A percentile compares a stretch with the other conserved stretches of the same genome.
These are phyloP conservation scores for Stephanodiscus minutulus DNA, from an alignment of 108 stramenopile species.

Conservation along the genomic window DNA sequence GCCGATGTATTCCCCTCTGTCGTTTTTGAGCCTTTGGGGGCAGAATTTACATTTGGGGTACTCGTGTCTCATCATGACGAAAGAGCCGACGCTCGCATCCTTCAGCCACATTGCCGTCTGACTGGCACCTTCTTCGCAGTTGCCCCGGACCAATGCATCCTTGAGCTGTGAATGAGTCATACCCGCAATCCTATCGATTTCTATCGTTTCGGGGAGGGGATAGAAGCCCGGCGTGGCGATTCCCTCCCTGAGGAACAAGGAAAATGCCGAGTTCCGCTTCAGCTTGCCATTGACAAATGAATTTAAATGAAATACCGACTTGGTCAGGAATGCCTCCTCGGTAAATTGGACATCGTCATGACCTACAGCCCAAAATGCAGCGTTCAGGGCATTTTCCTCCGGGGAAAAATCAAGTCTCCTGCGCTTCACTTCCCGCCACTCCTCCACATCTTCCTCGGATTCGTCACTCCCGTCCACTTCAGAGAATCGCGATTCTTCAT, in stretches of 20 bases:
- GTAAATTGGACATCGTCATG: neutral
- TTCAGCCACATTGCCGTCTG: conserved; percentile 24
- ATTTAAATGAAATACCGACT: conserved; percentile 2
- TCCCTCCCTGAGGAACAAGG: conserved; percentile 2
- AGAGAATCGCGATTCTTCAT: conserved; percentile 1
- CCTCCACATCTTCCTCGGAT: neutral
- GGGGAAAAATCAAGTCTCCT: neutral
- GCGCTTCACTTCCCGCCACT: conserved; percentile 7
- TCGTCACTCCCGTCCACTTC: neutral
- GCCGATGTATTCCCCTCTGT: conserved; percentile 9
- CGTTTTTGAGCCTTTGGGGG: neutral
- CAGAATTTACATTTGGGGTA: conserved; percentile 1
- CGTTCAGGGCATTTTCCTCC: neutral
- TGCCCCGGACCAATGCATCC: neutral
- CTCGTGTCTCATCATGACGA: conserved; percentile 21
- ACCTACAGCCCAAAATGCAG: conserved; percentile 4
- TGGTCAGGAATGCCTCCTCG: conserved; percentile 9
- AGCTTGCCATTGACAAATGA: neutral
- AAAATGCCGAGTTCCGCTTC: conserved; percentile 8
- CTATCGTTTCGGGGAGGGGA: neutral
- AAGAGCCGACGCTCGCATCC: conserved; percentile 6
- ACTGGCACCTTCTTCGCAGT: neutral
- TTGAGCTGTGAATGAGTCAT: conserved; percentile 4
- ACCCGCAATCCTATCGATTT: neutral
- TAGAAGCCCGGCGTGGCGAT: conserved; percentile 4